Conservation (phyloP, 148 eudicot species). For the Hydrangea macrophylla region DNA sequence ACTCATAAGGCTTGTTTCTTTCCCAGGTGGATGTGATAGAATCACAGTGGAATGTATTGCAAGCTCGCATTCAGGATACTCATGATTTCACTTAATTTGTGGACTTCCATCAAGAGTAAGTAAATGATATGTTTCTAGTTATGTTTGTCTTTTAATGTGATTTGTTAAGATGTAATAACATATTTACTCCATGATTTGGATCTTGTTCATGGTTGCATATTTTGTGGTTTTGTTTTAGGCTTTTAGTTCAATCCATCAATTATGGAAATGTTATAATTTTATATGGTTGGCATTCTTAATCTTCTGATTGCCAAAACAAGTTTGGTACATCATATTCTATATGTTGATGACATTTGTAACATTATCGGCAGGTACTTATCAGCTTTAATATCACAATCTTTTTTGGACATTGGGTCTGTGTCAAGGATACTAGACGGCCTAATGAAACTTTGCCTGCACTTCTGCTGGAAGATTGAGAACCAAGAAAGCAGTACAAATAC, state of each 20-base stretch:
- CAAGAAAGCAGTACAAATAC: conserved; percentile 60
- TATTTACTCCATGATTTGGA: too few species aligned
- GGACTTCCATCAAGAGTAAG: conserved; percentile 95
- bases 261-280: not conserved
- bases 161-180: not conserved
- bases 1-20: conserved; percentile 14
- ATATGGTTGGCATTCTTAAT: not conserved
- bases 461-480: conserved; percentile 94
- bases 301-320: not conserved
- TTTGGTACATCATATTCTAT: not conserved
- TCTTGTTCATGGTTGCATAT: not conserved
- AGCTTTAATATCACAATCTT: conserved; percentile 95
- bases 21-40: conserved; percentile 93
- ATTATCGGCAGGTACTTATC: conserved; percentile 76
- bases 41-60: conserved; percentile 96
- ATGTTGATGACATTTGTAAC: not conserved
- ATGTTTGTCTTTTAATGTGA: not conserved
- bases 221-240: conserved; percentile 3
- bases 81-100: conserved; percentile 92
- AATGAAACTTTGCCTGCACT: conserved; percentile 89
- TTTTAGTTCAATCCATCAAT: not conserved
- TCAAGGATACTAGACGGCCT: conserved; percentile 94
- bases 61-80: conserved; percentile 81
- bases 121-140: conserved; percentile 5
- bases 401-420: conserved; percentile 97